Conservation (phyloP, 148 eudicot species). For the Arbutus unedo region DNA sequence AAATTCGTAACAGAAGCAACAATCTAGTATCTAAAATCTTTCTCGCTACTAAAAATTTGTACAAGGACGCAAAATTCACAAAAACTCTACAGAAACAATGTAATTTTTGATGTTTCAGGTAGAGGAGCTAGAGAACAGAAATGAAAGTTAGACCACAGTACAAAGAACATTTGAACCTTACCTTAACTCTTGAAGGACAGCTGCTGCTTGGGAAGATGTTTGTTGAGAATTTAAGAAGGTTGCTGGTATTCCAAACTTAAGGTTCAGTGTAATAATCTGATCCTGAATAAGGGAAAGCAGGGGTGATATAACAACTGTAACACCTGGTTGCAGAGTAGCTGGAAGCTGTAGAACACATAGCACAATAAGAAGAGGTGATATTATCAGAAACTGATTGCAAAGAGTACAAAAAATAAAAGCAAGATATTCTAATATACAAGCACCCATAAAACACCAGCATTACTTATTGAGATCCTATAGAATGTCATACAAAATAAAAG, state of each 20-base stretch:
- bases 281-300: slow-evolving; percentile 97
- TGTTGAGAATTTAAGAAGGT: slow-evolving; percentile 98
- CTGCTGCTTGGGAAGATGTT: slow-evolving; percentile 74
- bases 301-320: slow-evolving; percentile 92
- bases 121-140: neutral
- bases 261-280: slow-evolving; percentile 89
- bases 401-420: neutral
- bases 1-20: neutral
- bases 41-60: neutral
- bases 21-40: neutral
- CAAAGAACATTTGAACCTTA: slow-evolving; percentile 23
- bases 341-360: slow-evolving; percentile 61
- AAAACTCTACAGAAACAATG: neutral
- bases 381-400: neutral
- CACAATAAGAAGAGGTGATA: neutral
- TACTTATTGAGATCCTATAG: neutral
- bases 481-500: neutral
- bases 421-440: neutral
- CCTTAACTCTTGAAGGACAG: slow-evolving; percentile 88
- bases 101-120: neutral
- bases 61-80: neutral
- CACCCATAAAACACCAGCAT: slow-evolving; percentile 1
- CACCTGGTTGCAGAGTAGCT: slow-evolving; percentile 81
- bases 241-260: slow-evolving; percentile 85
- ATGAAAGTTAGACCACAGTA: neutral